phyloP scores from a whole-genome alignment of 2,329 filamentous ascomycete species.

The Chalaropsis thielavioides region DNA sequence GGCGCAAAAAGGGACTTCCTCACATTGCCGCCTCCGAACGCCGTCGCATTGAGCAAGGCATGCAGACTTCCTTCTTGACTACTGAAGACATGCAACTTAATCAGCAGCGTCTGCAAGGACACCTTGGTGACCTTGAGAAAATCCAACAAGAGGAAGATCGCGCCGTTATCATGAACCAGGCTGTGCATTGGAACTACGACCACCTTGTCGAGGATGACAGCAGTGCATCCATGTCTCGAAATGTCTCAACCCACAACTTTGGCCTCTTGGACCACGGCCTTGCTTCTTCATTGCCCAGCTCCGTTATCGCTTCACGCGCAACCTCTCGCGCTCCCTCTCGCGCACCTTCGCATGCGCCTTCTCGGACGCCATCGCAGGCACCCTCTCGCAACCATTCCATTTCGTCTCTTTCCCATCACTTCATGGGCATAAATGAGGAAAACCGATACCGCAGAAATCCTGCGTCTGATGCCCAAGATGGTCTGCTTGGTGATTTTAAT shows the following conservation, averaged over 20 bases:
- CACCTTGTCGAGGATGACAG: conserved; percentile 48
- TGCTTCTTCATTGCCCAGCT: conserved; percentile 27
- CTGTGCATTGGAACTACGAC: conserved; percentile 72
- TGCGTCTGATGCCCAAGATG: neutral
- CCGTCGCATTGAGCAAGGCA: conserved; percentile 60
- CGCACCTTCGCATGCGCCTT: conserved; percentile 34
- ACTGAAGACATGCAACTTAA: conserved; percentile 42
- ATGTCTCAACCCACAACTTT: conserved; percentile 30
- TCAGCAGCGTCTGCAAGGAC: conserved; percentile 43
- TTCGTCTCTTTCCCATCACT: conserved; percentile 25
- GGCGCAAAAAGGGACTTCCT: conserved; percentile 76
- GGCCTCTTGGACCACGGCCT: conserved; percentile 24
- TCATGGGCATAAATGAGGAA: conserved; percentile 3
- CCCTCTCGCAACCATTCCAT: conserved; percentile 34
- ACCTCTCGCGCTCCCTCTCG: conserved; percentile 35
- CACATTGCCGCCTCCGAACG: conserved; percentile 76
- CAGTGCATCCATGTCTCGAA: conserved; percentile 29
- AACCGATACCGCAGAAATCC: neutral
- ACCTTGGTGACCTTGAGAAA: conserved; percentile 41
- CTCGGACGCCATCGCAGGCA: conserved; percentile 26
- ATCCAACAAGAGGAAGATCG: conserved; percentile 41
- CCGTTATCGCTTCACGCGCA: conserved; percentile 27
- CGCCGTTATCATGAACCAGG: conserved; percentile 28
- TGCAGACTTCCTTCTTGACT: conserved; percentile 25
- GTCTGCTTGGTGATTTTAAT: neutral